Conservation (phyloP, 164 flowering plant species). For the Cinnamomum micranthum region DNA sequence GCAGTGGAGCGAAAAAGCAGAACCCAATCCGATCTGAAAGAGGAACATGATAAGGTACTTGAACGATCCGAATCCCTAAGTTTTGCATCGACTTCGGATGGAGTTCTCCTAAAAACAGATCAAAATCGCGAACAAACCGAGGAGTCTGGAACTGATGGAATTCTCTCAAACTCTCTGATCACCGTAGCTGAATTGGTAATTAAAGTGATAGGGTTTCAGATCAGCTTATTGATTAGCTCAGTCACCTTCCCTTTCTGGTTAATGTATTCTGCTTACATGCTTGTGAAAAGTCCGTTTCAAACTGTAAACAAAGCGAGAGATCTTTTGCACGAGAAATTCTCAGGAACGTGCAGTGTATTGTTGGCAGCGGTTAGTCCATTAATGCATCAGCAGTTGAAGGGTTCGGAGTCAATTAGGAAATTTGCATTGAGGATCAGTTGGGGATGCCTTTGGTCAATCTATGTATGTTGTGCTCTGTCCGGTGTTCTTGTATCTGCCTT, state of each 20-base stretch:
- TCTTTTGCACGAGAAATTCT: conserved; percentile 16
- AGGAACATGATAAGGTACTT: conserved; percentile 12
- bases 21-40: conserved; percentile 1
- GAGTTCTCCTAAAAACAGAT: background rate
- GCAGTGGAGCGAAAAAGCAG: conserved; percentile 7
- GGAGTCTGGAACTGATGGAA: conserved; percentile 19
- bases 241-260: conserved; percentile 52
- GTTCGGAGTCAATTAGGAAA: conserved; percentile 26
- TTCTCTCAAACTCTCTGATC: conserved; percentile 33
- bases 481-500: conserved; percentile 47
- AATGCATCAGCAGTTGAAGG: conserved; percentile 24
- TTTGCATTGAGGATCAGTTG: conserved; percentile 34
- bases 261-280: conserved; percentile 26
- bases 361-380: conserved; percentile 17
- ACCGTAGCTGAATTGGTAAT: conserved; percentile 44
- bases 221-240: conserved; percentile 35
- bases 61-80: conserved; percentile 7
- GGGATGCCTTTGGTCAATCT: conserved; percentile 68
- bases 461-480: conserved; percentile 46
- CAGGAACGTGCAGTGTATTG: conserved; percentile 17
- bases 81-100: background rate
- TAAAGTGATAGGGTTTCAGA: conserved; percentile 51
- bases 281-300: conserved; percentile 44
- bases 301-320: conserved; percentile 21
- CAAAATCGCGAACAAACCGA: conserved; percentile 10